phyloP scores from a whole-genome alignment of 1,139 yeast genomes.

The Geotrichum histeridarum region DNA sequence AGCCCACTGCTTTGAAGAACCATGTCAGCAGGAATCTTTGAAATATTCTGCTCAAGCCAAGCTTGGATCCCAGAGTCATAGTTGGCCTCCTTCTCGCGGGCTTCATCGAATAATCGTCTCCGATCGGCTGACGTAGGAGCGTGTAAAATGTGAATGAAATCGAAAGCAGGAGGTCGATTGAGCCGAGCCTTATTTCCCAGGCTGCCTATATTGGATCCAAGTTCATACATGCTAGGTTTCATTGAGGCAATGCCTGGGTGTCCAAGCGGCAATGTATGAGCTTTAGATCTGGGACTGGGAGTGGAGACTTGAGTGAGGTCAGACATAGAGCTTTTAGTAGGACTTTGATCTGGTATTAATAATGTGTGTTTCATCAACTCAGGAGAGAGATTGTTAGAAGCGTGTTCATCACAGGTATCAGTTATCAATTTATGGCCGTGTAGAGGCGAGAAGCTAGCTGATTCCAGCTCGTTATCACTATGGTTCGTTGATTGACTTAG shows the following conservation, averaged over 20 bases:
- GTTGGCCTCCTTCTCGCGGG: constrained; percentile 30
- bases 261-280: too few relatives aligned
- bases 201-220: not conserved
- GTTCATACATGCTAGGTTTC: too few relatives aligned
- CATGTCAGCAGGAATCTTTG: not conserved
- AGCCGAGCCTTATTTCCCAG: constrained; percentile 13
- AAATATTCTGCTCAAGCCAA: constrained; percentile 30
- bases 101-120: constrained; percentile 29
- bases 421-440: not conserved
- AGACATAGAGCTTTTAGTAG: too few relatives aligned
- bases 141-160: constrained; percentile 32
- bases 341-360: too few relatives aligned
- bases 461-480: constrained; percentile 18
- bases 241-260: too few relatives aligned
- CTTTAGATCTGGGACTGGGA: too few relatives aligned
- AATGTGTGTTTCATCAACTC: too few relatives aligned
- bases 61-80: constrained; percentile 35
- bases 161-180: constrained; percentile 35
- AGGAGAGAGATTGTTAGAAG: too few relatives aligned
- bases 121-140: constrained; percentile 27
- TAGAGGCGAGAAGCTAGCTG: not conserved
- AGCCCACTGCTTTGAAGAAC: not conserved
- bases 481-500: constrained; percentile 31
- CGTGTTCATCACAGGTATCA: too few relatives aligned
- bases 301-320: too few relatives aligned